Evolutionary conservation across 1,284 basidiomycete species (phyloP), one percentile per base, ranked within the genome.

Genomic region (Leccinum solheimii): DNA sequence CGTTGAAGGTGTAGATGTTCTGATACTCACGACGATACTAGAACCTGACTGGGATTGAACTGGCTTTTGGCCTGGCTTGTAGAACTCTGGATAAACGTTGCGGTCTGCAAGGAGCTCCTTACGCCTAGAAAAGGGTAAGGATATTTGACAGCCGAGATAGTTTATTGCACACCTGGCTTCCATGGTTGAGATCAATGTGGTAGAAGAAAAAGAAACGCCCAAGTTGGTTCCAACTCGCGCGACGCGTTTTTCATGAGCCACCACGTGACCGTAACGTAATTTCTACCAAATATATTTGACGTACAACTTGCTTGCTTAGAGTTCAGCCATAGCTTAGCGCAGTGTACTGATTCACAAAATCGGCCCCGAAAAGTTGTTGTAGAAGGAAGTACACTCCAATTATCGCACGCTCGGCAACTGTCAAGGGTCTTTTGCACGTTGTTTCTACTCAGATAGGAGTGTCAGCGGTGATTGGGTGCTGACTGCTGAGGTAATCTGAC

Each of bases 31-130:
- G 14, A 75, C 61, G 11, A 62, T 55, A 21, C 63, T 64, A 19
- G 63, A 40, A 32, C 16, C 21, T 1, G 36, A 11, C 23, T 45
- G 58, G 23, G 55, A 55, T 13, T 19, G 38, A 23, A 68, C 57
- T 3, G 63, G 48, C 45, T 59, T 74, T 53, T 61, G 63, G 5
- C 64, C 67, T 6, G 70, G 67, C 49, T 66, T 70, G 52, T 64
- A 64, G 57, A 77, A 76, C 43, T 76, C 61, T 36, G 75, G 75
- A 54, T 74, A 76, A 30, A 72, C 10, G 5, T 43, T 63, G n/a
- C 71, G 57, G 27, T 74, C 66, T 55, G 62, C 36, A 55, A 72
- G 66, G 23, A 74, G 55, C 32, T 71, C 69, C 48, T 66, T 64
- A 11, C 72, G 72, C 61, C 72, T 74, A 27, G 9, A 6, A 27